Percentiles rank a stretch among this genome's conserved stretches.
Evolutionary conservation across 1,139 yeast genomes (phyloP).

Genomic region (Saccharomyces pastorianus): DNA sequence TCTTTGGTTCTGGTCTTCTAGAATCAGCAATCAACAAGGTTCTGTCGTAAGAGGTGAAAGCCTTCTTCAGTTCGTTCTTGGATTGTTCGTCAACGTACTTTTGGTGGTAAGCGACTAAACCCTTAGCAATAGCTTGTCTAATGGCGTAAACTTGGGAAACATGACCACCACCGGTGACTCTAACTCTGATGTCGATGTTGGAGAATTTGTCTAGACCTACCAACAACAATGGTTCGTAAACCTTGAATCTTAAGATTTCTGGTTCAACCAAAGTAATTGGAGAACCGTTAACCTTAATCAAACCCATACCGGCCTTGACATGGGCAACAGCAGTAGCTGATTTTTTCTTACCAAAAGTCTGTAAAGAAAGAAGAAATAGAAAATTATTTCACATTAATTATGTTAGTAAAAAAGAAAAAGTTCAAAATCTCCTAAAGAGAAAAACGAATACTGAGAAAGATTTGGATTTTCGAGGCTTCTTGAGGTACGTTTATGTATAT

Average conservation of each 20-base stretch:
- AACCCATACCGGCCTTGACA: slow-evolving; percentile 98
- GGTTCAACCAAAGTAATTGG: slow-evolving; percentile 99
- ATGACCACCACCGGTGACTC: slow-evolving; percentile 99
- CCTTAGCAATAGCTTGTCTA: slow-evolving; percentile 99
- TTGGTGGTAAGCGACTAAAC: slow-evolving; percentile 98
- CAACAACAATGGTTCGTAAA: slow-evolving; percentile 96
- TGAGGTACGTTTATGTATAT: too few relatives aligned
- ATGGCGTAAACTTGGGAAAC: slow-evolving; percentile 99
- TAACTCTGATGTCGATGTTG: slow-evolving; percentile 96
- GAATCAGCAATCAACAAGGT: slow-evolving; percentile 98
- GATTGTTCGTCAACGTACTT: slow-evolving; percentile 98
- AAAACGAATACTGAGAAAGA: too few relatives aligned
- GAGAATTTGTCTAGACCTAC: slow-evolving; percentile 99
- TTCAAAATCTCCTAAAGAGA: background rate
- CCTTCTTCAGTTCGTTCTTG: slow-evolving; percentile 98
- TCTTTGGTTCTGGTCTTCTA: slow-evolving; percentile 99
- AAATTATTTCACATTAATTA: slow-evolving; percentile 2
- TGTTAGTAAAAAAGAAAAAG: slow-evolving; percentile 5
- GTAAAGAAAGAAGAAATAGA: slow-evolving; percentile 12
- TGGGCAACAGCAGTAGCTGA: slow-evolving; percentile 99
- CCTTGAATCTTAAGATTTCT: slow-evolving; percentile 98
- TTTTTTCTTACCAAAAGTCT: slow-evolving; percentile 99
- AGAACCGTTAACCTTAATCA: slow-evolving; percentile 97
- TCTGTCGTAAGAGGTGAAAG: slow-evolving; percentile 96
- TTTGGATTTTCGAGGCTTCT: too few relatives aligned